Evolutionary conservation across 768 basidiomycete genomes (phyloP), one percentile per base, ranked within the genome.

Genomic region (Termitomyces heimii): DNA sequence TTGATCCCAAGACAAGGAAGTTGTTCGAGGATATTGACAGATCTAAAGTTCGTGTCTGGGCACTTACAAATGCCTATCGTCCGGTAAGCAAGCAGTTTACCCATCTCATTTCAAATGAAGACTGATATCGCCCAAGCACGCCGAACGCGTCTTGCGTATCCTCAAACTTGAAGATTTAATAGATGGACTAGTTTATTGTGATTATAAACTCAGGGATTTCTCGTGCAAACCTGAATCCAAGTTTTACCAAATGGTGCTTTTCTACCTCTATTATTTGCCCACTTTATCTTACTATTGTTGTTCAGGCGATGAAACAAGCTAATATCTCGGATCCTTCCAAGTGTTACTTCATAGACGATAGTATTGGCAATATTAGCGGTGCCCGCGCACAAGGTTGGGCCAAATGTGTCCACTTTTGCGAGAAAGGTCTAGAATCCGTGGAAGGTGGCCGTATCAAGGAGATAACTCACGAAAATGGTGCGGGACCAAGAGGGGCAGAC

Each of bases 261-360:
- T 64, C 47, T 2, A 40, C 31, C 18, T n/a, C 14, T 40, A 9
- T 31, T 14, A 47, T 58, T 44, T 50, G 18, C 22, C 37, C 16
- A 29, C 26, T 35, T 40, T 20, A 7, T 39, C 50, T 60, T 13
- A 40, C 50, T 37, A 57, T 55, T 37, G 22, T 53, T 10, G 24
- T 48, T 32, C 59, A 92, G 88, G 91, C 92, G 4, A 76, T 93
- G 77, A 70, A 69, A 54, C 72, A 76, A 58, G 89, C 88, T 5
- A 72, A 75, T 5, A 66, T 89, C 14, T 71, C 73, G 0, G 86
- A 92, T 70, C 81, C 86, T 1, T 77, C 80, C 12, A 88, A 83
- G 66, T 90, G 86, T 62, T 83, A 84, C 60, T 94, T 94, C 65
- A 70, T 94, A 29, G 92, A 94, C 62, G 92, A 94, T 67, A 92